Conservation (phyloP, 2,329 filamentous ascomycete species). For the Helotiales sp. region DNA sequence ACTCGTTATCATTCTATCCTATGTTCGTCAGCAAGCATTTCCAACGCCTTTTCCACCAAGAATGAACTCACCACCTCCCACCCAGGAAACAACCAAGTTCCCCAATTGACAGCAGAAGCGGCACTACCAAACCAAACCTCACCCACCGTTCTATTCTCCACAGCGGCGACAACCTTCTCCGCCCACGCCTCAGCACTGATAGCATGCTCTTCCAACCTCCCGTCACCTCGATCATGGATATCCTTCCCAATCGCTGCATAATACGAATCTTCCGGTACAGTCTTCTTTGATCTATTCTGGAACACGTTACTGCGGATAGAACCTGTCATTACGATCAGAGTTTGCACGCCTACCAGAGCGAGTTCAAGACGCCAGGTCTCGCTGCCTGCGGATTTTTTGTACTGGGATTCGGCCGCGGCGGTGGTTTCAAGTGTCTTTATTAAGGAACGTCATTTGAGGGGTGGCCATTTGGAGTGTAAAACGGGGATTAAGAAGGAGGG, state of each 20-base stretch:
- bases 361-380: slow-evolving; percentile 30
- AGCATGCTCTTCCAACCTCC: slow-evolving; percentile 8
- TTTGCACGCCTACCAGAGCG: slow-evolving; percentile 24
- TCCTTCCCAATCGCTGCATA: slow-evolving; percentile 19
- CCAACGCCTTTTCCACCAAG: not conserved
- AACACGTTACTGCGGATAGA: slow-evolving; percentile 25
- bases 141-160: not conserved
- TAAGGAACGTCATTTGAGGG: slow-evolving; percentile 49
- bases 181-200: slow-evolving; percentile 1
- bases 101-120: not conserved
- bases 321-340: slow-evolving; percentile 24
- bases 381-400: slow-evolving; percentile 38
- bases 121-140: slow-evolving; percentile 3
- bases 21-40: not conserved
- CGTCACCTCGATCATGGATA: slow-evolving; percentile 8
- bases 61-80: not conserved
- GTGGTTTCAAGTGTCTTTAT: slow-evolving; percentile 51
- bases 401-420: slow-evolving; percentile 25
- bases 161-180: not conserved
- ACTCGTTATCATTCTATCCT: not conserved
- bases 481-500: slow-evolving; percentile 46
- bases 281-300: not conserved
- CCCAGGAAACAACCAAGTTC: not conserved
- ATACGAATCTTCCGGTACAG: slow-evolving; percentile 25
- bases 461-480: slow-evolving; percentile 56